These are phyloP conservation scores for Ramalina peruviana DNA, from an alignment of 495 filamentous ascomycete species.

Conservation along the genomic window DNA sequence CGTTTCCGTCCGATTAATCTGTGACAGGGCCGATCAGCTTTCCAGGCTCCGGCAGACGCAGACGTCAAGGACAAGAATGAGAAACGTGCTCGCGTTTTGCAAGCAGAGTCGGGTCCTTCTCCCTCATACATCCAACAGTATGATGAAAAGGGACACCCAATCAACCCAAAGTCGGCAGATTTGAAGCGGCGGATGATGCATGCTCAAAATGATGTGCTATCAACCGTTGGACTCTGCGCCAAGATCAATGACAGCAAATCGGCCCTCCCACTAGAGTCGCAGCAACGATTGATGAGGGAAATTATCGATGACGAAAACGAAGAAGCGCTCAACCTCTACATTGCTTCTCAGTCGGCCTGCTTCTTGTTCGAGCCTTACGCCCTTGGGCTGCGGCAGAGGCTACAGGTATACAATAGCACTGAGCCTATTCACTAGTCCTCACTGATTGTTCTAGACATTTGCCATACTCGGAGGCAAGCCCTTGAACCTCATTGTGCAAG, in stretches of 20 bases:
- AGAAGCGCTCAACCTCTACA: conserved; percentile 36
- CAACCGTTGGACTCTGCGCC: conserved; percentile 39
- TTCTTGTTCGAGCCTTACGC: conserved; percentile 33
- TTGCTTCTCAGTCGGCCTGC: conserved; percentile 29
- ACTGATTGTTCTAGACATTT: conserved; percentile 28
- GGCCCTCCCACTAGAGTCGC: background rate
- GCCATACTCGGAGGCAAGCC: conserved; percentile 28
- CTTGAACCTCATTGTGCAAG: conserved; percentile 24
- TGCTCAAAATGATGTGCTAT: conserved; percentile 45
- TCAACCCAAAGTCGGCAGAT: conserved; percentile 41
- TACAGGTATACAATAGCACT: conserved; percentile 26
- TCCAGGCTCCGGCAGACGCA: conserved; percentile 37
- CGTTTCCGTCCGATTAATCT: background rate
- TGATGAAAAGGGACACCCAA: conserved; percentile 54
- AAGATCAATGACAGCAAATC: conserved; percentile 24
- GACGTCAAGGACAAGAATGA: conserved; percentile 11
- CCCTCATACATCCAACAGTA: conserved; percentile 43
- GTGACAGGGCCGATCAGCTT: conserved; percentile 50
- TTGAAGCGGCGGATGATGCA: conserved; percentile 31
- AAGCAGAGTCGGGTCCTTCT: background rate
- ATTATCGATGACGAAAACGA: conserved; percentile 31
- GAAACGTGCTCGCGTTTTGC: background rate
- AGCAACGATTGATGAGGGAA: conserved; percentile 17
- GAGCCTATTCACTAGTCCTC: background rate
- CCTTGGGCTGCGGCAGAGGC: conserved; percentile 27